These are phyloP conservation scores for Monascus ruber DNA, from an alignment of 2,329 filamentous ascomycete species.

Conservation along the genomic window DNA sequence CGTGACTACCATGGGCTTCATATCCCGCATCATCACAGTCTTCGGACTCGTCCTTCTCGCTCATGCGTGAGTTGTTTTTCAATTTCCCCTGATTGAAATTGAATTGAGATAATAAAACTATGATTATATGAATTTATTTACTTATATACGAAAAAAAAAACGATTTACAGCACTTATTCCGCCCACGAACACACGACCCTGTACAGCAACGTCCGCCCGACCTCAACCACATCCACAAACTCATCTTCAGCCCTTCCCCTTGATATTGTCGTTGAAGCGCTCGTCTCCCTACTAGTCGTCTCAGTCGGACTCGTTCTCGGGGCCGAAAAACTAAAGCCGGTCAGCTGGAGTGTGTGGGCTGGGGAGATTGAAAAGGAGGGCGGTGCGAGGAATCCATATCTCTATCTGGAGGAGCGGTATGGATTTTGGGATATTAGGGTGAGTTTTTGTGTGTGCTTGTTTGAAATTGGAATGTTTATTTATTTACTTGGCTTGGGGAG, in stretches of 20 bases:
- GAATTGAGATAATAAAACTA: too few relatives aligned
- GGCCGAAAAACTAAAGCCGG: slow-evolving; percentile 68
- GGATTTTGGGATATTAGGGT: slow-evolving; percentile 83
- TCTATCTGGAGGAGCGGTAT: slow-evolving; percentile 62
- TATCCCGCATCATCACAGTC: slow-evolving; percentile 59
- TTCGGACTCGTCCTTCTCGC: slow-evolving; percentile 68
- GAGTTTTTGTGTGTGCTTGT: slow-evolving; percentile 17
- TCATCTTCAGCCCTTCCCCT: slow-evolving; percentile 49
- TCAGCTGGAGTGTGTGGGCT: slow-evolving; percentile 72
- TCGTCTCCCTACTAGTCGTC: slow-evolving; percentile 69
- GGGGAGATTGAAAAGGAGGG: slow-evolving; percentile 58
- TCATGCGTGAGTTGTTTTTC: slow-evolving; percentile 60
- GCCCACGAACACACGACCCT: slow-evolving; percentile 69
- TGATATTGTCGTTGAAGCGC: slow-evolving; percentile 80
- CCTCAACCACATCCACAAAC: slow-evolving; percentile 25
- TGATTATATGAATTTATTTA: too few relatives aligned
- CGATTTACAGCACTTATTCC: slow-evolving; percentile 81
- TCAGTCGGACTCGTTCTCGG: slow-evolving; percentile 70
- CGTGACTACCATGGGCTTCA: slow-evolving; percentile 50
- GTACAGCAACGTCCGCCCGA: not conserved
- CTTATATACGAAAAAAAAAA: too few relatives aligned
- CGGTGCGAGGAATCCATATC: slow-evolving; percentile 67
- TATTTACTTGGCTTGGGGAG: not conserved
- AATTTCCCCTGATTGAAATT: too few relatives aligned
- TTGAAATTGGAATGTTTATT: not conserved